phyloP scores from a whole-genome alignment of 2,329 filamentous ascomycete genomes.

The Ceratocystis ficicola region DNA sequence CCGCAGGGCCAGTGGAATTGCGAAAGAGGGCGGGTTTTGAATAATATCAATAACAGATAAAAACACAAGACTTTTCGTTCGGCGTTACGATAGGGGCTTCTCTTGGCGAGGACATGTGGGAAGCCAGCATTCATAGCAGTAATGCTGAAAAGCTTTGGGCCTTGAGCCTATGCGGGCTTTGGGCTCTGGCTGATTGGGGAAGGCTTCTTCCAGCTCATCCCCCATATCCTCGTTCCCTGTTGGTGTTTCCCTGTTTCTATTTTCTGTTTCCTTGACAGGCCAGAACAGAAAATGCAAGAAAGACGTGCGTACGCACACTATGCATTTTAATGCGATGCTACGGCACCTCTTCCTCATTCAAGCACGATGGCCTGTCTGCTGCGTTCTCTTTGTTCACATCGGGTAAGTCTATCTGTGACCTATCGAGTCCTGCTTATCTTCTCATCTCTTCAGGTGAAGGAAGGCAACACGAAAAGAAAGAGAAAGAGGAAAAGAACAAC shows the following conservation, averaged over 20 bases:
- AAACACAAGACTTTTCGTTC: background rate
- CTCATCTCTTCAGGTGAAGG: background rate
- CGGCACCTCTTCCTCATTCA: background rate
- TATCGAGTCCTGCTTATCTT: background rate
- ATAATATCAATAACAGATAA: background rate
- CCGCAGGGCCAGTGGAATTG: background rate
- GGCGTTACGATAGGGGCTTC: background rate
- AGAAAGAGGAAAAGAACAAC: background rate
- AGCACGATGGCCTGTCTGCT: background rate
- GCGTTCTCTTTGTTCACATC: background rate
- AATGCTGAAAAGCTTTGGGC: constrained; percentile 3
- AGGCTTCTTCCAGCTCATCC: background rate
- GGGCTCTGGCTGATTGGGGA: background rate
- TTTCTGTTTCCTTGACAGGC: background rate
- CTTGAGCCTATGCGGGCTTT: background rate
- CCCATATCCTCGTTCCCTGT: background rate
- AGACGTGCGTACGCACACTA: background rate
- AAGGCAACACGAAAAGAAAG: background rate
- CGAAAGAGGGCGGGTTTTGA: background rate
- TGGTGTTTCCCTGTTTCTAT: background rate
- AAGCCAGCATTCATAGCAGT: background rate
- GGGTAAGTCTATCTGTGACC: background rate
- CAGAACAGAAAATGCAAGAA: background rate
- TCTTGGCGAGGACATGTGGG: background rate
- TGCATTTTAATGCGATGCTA: background rate